A percentile compares a stretch with the other conserved stretches of the same genome.
Evolutionary conservation across 163 green algal genomes (phyloP).

Genomic region (Scenedesmus sp.): DNA sequence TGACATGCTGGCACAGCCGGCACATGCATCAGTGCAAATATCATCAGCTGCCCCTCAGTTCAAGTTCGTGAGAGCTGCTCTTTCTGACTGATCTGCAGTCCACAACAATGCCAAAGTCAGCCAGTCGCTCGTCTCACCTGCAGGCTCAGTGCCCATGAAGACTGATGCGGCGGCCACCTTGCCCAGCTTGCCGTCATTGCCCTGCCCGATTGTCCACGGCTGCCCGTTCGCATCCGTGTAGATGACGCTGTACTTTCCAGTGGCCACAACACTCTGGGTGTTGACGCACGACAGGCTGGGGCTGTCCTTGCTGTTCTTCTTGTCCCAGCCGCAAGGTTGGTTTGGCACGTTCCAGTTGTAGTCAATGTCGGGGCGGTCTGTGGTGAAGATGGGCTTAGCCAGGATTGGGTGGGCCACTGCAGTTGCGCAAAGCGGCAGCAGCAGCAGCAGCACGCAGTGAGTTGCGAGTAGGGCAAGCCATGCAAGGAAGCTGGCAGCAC

Average conservation of each 20-base stretch:
- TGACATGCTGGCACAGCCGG: too few relatives aligned
- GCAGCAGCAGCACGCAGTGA: neutral
- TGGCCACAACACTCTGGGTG: neutral
- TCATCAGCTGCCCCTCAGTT: too few relatives aligned
- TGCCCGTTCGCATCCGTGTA: neutral
- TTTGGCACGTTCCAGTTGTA: neutral
- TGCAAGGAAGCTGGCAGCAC: too few relatives aligned
- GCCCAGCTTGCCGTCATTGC: neutral
- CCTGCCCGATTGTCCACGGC: neutral
- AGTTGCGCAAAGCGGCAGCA: neutral
- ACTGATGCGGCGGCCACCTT: neutral
- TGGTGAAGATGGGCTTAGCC: neutral
- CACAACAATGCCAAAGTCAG: neutral
- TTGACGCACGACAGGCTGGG: neutral
- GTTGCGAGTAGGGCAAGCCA: too few relatives aligned
- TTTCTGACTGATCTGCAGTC: too few relatives aligned
- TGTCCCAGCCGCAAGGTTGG: neutral
- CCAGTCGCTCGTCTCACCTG: neutral
- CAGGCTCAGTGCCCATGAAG: slow-evolving; percentile 5
- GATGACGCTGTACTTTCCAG: neutral
- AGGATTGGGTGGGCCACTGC: neutral
- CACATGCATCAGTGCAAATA: too few relatives aligned
- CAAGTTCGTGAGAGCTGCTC: too few relatives aligned
- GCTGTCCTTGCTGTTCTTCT: neutral
- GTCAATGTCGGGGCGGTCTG: neutral